Percentiles rank a stretch among this genome's conserved stretches.
Evolutionary conservation across 1,139 yeast species (phyloP).

Genomic region (Kodamaea derodonti): DNA sequence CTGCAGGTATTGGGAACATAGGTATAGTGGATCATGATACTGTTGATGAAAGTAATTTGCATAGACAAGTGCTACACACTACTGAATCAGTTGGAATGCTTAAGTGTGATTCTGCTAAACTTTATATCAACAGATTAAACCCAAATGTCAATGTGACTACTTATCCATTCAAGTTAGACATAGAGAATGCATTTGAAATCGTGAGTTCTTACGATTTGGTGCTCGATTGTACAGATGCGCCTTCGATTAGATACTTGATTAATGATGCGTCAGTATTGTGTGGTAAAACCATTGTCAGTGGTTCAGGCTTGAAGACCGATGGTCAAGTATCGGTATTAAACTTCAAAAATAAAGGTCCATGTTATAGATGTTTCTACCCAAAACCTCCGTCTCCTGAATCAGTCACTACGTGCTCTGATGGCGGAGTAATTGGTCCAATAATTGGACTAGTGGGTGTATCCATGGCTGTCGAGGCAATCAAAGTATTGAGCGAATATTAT

Average conservation of each 20-base stretch:
- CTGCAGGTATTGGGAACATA: constrained; percentile 81
- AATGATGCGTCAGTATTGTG: constrained; percentile 78
- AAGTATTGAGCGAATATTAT: constrained; percentile 61
- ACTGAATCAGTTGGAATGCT: constrained; percentile 59
- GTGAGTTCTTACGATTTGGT: constrained; percentile 66
- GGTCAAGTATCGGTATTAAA: constrained; percentile 84
- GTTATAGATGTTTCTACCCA: constrained; percentile 93
- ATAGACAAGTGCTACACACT: constrained; percentile 82
- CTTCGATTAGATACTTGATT: constrained; percentile 79
- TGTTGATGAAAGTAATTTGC: constrained; percentile 83
- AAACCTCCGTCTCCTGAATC: constrained; percentile 82
- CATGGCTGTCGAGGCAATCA: constrained; percentile 87
- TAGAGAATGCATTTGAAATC: constrained; percentile 61
- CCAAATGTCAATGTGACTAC: constrained; percentile 60
- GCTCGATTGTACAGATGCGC: constrained; percentile 93
- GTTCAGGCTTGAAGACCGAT: constrained; percentile 86
- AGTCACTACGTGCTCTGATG: constrained; percentile 85
- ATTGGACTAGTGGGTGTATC: constrained; percentile 86
- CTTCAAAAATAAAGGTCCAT: constrained; percentile 70
- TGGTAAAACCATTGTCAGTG: constrained; percentile 77
- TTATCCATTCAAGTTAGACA: constrained; percentile 48
- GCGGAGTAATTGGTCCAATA: constrained; percentile 94
- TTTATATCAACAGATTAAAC: constrained; percentile 51
- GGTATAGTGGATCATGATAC: constrained; percentile 87
- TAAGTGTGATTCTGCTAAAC: constrained; percentile 77